phyloP scores from a whole-genome alignment of 2,329 filamentous ascomycete species.

The Tricladium varicosporioides region DNA sequence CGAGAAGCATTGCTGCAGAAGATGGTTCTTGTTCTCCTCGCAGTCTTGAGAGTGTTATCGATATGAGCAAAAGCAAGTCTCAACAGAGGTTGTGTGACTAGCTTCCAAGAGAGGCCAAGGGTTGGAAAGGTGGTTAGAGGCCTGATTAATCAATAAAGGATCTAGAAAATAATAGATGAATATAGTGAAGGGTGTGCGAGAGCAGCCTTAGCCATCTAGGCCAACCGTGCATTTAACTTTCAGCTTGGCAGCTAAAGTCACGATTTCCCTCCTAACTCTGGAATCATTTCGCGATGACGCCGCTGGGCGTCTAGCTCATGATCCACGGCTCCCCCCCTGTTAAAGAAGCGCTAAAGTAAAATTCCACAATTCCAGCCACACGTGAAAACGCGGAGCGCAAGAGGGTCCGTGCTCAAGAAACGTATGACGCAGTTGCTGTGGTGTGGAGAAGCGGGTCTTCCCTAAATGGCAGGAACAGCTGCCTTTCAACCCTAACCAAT shows the following conservation, averaged over 20 bases:
- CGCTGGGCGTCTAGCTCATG: background rate
- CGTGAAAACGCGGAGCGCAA: background rate
- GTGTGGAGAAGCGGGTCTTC: background rate
- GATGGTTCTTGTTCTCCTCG: background rate
- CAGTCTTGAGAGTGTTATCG: slow-evolving; percentile 9
- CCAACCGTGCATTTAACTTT: background rate
- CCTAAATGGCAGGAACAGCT: background rate
- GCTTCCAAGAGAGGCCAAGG: background rate
- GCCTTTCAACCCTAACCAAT: background rate
- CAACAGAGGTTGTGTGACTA: no score
- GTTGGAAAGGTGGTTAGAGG: no score
- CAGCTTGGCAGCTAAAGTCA: background rate
- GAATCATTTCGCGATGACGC: slow-evolving; percentile 9
- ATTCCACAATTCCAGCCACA: slow-evolving; percentile 1
- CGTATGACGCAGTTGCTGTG: background rate
- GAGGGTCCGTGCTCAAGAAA: background rate
- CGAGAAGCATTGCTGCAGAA: slow-evolving; percentile 18
- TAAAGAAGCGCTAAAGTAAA: background rate
- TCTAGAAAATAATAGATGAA: no score
- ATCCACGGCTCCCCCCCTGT: slow-evolving; percentile 13
- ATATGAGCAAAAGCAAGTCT: slow-evolving; percentile 3
- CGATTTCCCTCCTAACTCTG: background rate
- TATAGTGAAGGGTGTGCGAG: no score
- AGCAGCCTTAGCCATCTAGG: background rate
- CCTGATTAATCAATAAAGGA: no score